phyloP scores from a whole-genome alignment of 2,329 filamentous ascomycete genomes.

The Apiospora hydei region DNA sequence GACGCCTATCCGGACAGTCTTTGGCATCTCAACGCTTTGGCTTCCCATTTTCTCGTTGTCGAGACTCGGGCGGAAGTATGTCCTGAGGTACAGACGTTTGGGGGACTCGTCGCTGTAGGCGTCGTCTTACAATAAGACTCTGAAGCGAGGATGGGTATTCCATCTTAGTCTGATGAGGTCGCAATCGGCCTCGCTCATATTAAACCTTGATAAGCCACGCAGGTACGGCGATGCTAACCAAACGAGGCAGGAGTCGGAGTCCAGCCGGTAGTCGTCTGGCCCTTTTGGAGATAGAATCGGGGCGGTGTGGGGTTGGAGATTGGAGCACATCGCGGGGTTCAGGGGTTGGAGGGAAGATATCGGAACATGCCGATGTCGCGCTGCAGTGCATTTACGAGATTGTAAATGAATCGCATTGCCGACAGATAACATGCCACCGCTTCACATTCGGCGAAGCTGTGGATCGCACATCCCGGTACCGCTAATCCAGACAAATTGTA shows the following conservation, averaged over 20 bases:
- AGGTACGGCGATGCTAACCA: not conserved
- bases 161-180: not conserved
- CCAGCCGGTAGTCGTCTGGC: conserved; percentile 1
- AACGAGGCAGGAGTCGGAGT: not conserved
- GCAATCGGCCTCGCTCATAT: not conserved
- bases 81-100: too few species aligned
- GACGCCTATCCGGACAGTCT: not conserved
- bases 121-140: not conserved
- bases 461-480: not conserved
- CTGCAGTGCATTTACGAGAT: not conserved
- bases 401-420: not conserved
- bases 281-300: not conserved
- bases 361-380: not conserved
- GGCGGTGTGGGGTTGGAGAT: not conserved
- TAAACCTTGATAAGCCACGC: not conserved
- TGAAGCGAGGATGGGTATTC: not conserved
- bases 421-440: not conserved
- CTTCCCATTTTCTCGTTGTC: not conserved
- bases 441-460: not conserved
- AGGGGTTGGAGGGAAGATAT: not conserved
- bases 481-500: not conserved
- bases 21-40: not conserved
- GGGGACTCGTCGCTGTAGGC: too few species aligned
- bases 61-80: too few species aligned
- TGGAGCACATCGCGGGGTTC: conserved; percentile 6